Evolutionary conservation across 768 basidiomycete species (phyloP).

Genomic region (button mushroom (Agaricus bisporus)): DNA sequence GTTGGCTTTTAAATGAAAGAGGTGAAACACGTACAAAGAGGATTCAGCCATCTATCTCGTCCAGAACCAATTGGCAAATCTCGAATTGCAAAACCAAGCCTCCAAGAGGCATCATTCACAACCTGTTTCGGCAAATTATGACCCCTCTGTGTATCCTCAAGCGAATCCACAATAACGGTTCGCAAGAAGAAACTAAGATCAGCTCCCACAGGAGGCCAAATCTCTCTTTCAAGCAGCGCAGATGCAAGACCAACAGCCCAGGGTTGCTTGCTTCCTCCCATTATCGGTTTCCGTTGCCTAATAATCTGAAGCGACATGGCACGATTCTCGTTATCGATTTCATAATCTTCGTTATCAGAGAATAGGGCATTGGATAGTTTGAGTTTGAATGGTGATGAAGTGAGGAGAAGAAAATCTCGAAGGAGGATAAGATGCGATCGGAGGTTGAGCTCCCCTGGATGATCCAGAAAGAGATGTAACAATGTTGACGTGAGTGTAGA

Average conservation of each 20-base stretch:
- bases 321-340: constrained; percentile 28
- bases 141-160: constrained; percentile 36
- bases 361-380: constrained; percentile 71
- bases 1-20: not conserved
- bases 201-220: constrained; percentile 84
- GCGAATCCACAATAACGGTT: constrained; percentile 80
- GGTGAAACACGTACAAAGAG: constrained; percentile 52
- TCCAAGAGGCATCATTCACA: constrained; percentile 52
- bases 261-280: constrained; percentile 22
- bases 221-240: constrained; percentile 62
- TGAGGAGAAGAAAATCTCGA: constrained; percentile 70
- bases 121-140: constrained; percentile 18
- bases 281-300: constrained; percentile 24
- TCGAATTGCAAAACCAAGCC: constrained; percentile 80
- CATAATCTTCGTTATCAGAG: constrained; percentile 58
- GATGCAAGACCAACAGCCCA: constrained; percentile 74
- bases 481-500: constrained; percentile 60
- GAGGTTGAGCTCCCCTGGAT: constrained; percentile 60
- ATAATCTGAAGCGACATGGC: constrained; percentile 28
- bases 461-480: constrained; percentile 58
- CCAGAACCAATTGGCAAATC: constrained; percentile 61
- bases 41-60: constrained; percentile 75
- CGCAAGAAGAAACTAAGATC: constrained; percentile 80
- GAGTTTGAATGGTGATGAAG: constrained; percentile 66
- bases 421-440: constrained; percentile 61